Evolutionary conservation across 1,284 basidiomycete species (phyloP).

Genomic region (Ganoderma sp.): DNA sequence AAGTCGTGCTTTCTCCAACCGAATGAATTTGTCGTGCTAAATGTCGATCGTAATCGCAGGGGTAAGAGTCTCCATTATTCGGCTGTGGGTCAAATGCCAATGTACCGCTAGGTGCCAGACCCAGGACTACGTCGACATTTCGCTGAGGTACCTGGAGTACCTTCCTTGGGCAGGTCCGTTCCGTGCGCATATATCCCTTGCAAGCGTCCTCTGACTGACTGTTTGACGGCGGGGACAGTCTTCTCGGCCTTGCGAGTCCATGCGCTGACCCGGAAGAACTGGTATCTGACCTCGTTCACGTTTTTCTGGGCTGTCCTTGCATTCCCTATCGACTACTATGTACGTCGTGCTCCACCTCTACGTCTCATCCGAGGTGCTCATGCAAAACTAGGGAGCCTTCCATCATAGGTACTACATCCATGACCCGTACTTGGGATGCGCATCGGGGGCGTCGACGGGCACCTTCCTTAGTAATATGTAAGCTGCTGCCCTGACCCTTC

Average conservation of each 20-base stretch:
- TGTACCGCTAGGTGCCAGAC: neutral
- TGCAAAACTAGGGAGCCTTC: neutral
- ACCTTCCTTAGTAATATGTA: too few species aligned
- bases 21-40: neutral
- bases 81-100: neutral
- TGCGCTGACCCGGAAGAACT: neutral
- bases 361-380: neutral
- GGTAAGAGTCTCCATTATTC: neutral
- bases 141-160: neutral
- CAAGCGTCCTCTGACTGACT: too few species aligned
- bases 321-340: neutral
- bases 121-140: neutral
- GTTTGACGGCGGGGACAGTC: neutral
- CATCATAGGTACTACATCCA: too few species aligned
- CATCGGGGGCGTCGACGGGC: too few species aligned
- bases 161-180: constrained; percentile 5
- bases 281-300: neutral
- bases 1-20: neutral
- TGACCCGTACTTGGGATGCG: too few species aligned
- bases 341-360: neutral
- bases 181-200: too few species aligned
- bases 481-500: too few species aligned
- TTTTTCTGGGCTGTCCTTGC: neutral
- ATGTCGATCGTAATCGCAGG: neutral
- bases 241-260: constrained; percentile 2